phyloP scores from a whole-genome alignment of 208 protist genomes.

The Acanthamoeba sp. region DNA sequence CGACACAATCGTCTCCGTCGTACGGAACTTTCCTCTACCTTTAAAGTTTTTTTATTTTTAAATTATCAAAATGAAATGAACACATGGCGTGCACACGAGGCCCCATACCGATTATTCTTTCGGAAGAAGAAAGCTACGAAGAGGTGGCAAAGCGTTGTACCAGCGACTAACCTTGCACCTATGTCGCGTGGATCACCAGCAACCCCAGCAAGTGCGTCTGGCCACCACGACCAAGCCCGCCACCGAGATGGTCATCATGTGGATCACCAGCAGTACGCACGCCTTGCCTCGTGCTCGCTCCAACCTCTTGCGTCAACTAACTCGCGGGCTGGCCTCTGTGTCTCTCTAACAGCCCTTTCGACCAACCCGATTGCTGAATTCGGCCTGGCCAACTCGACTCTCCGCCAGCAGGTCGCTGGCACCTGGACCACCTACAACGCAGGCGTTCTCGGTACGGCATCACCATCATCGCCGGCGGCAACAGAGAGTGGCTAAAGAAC shows the following conservation, averaged over 20 bases:
- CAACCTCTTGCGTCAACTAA: not conserved
- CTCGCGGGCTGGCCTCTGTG: not conserved
- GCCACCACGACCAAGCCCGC: conserved; percentile 55
- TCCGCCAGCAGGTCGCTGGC: conserved; percentile 4
- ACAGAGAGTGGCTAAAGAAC: too few relatives aligned
- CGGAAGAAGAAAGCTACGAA: not conserved
- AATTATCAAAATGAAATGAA: not conserved
- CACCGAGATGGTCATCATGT: conserved; percentile 66
- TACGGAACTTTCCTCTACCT: conserved; percentile 20
- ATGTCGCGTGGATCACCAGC: not conserved
- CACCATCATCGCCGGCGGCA: too few relatives aligned
- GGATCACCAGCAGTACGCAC: conserved; percentile 67
- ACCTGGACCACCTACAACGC: conserved; percentile 64
- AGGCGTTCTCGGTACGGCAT: conserved; percentile 8
- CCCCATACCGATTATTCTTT: not conserved
- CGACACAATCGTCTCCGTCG: conserved; percentile 25
- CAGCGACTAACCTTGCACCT: not conserved
- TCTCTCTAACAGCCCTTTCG: not conserved
- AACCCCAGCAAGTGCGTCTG: conserved; percentile 56
- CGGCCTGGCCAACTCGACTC: conserved; percentile 40
- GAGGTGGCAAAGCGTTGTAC: not conserved
- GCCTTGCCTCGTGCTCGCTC: not conserved
- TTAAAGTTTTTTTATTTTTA: too few relatives aligned
- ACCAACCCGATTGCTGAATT: conserved; percentile 41
- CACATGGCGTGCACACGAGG: not conserved